These are phyloP conservation scores for Spathaspora hagerdaliae DNA, from an alignment of 805 yeast genomes.

Conservation along the genomic window DNA sequence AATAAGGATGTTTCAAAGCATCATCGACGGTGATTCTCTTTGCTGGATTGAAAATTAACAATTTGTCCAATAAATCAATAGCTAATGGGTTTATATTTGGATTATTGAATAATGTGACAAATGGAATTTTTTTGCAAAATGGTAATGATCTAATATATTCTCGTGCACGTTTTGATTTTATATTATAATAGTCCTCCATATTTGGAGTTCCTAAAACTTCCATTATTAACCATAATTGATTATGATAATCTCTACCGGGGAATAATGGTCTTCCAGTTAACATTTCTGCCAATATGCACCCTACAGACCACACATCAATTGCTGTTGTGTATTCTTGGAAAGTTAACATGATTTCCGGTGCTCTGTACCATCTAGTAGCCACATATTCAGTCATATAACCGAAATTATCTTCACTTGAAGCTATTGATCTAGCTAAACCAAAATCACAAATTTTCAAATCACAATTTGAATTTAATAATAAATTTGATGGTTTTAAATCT, in stretches of 20 bases:
- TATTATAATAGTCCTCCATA: constrained; percentile 69
- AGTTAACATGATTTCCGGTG: constrained; percentile 96
- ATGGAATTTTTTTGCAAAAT: constrained; percentile 57
- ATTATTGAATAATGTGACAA: constrained; percentile 41
- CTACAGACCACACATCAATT: constrained; percentile 95
- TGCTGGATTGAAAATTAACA: constrained; percentile 69
- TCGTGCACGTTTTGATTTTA: constrained; percentile 78
- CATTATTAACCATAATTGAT: constrained; percentile 81
- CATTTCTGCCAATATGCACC: constrained; percentile 92
- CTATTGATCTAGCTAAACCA: constrained; percentile 75
- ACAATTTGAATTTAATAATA: constrained; percentile 85
- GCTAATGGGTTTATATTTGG: constrained; percentile 37
- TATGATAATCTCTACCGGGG: constrained; percentile 92
- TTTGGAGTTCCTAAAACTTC: constrained; percentile 86
- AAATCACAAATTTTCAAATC: constrained; percentile 93
- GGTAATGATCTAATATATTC: constrained; percentile 85
- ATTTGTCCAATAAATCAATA: constrained; percentile 57
- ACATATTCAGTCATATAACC: constrained; percentile 95
- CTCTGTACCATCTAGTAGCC: constrained; percentile 97
- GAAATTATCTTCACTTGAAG: constrained; percentile 60
- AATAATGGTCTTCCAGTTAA: constrained; percentile 81
- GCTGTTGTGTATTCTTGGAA: constrained; percentile 92
- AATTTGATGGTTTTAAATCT: constrained; percentile 86
- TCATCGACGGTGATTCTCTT: constrained; percentile 71
- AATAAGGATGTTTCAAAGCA: constrained; percentile 82